Percentiles rank a stretch among this genome's conserved stretches.
phyloP scores from a whole-genome alignment of 176 grass and related monocot genomes.

The Thinopyrum elongatum region DNA sequence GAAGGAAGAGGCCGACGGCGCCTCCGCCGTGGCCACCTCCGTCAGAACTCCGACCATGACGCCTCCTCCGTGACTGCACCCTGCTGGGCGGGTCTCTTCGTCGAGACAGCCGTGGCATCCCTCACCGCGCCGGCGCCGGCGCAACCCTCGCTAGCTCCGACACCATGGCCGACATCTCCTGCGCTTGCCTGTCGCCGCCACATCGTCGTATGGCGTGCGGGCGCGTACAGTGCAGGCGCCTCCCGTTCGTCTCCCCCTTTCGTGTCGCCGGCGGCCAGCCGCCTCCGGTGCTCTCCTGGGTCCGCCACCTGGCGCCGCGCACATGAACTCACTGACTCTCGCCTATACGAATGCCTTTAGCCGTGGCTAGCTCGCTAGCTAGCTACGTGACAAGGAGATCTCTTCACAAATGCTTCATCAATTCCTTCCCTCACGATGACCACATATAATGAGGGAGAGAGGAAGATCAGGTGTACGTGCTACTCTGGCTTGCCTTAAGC shows the following conservation, averaged over 20 bases:
- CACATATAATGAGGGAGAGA: background rate
- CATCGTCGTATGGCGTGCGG: background rate
- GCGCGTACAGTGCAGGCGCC: background rate
- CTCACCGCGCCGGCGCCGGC: too few relatives aligned
- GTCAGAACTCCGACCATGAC: conserved; percentile 22
- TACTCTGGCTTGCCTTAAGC: background rate
- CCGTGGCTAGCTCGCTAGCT: background rate
- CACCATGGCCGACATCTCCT: conserved; percentile 62
- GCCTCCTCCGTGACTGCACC: conserved; percentile 11
- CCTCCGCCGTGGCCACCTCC: background rate
- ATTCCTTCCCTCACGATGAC: background rate
- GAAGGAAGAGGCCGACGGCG: background rate
- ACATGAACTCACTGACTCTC: conserved; percentile 15
- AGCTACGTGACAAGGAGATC: background rate
- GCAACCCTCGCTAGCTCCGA: conserved; percentile 51
- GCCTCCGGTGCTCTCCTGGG: conserved; percentile 5
- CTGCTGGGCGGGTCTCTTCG: conserved; percentile 22
- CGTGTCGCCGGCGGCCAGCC: background rate
- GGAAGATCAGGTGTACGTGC: background rate
- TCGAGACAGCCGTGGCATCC: background rate
- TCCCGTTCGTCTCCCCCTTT: background rate
- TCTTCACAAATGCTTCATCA: background rate
- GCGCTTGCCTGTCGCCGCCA: conserved; percentile 39
- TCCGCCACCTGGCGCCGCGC: conserved; percentile 58
- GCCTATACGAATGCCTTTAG: background rate